Percentiles rank a stretch among this genome's conserved stretches.
These are phyloP conservation scores for Mollisia scopiformis DNA, from an alignment of 2,329 filamentous ascomycete genomes.

Conservation along the genomic window DNA sequence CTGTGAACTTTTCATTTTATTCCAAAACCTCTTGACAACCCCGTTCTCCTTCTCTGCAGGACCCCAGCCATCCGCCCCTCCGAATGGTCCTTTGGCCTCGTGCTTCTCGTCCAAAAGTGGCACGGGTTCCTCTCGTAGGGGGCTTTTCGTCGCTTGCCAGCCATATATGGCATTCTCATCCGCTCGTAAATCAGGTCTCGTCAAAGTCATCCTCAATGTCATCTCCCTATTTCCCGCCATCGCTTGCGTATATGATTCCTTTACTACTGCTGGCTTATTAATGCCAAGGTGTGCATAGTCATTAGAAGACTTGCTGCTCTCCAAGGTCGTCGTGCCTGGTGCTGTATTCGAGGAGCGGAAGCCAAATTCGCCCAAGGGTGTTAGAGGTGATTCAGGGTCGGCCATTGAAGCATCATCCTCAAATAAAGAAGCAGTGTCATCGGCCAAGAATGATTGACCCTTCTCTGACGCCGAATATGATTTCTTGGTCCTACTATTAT, in stretches of 20 bases:
- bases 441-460: conserved; percentile 59
- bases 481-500: conserved; percentile 30
- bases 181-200: conserved; percentile 81
- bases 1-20: conserved; percentile 49
- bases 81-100: conserved; percentile 38
- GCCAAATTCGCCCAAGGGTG: conserved; percentile 33
- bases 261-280: conserved; percentile 30
- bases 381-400: conserved; percentile 58
- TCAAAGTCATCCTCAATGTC: conserved; percentile 95
- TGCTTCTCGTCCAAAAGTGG: conserved; percentile 58
- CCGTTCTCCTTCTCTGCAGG: conserved; percentile 51
- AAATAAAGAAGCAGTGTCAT: conserved; percentile 59
- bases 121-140: conserved; percentile 50
- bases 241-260: conserved; percentile 48
- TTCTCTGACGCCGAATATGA: conserved; percentile 45
- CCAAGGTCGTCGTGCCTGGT: conserved; percentile 24
- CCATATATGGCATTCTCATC: conserved; percentile 74
- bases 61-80: conserved; percentile 43
- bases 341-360: conserved; percentile 32
- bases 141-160: conserved; percentile 55
- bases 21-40: conserved; percentile 67
- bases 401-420: conserved; percentile 58
- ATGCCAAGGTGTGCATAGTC: conserved; percentile 40
- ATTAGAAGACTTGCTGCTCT: conserved; percentile 40
- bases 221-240: conserved; percentile 75